Conservation (phyloP, 1,284 basidiomycete genomes). For the Clitocybe nebularis region DNA sequence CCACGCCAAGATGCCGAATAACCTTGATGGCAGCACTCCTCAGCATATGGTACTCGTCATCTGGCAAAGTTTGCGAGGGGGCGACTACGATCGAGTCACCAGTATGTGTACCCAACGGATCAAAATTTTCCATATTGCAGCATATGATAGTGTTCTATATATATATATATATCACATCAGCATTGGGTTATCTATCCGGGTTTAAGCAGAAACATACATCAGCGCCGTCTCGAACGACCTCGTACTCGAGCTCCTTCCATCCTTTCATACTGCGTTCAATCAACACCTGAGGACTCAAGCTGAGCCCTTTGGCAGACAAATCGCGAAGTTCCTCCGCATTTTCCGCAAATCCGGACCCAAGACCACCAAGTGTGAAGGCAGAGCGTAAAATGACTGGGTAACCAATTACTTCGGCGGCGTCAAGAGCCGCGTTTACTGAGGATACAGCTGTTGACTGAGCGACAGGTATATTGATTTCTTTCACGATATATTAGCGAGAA, state of each 20-base stretch:
- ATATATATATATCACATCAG: no score
- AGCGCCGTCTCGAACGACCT: slow-evolving; percentile 96
- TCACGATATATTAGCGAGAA: slow-evolving; percentile 8
- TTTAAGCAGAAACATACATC: slow-evolving; percentile 55
- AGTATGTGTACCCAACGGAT: slow-evolving; percentile 98
- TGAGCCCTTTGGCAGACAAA: slow-evolving; percentile 88
- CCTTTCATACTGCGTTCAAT: slow-evolving; percentile 99
- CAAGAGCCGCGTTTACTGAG: slow-evolving; percentile 89
- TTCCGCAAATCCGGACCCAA: slow-evolving; percentile 98
- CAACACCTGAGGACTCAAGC: slow-evolving; percentile 91
- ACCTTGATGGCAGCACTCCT: slow-evolving; percentile 97
- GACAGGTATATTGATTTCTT: slow-evolving; percentile 97
- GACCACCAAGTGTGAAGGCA: slow-evolving; percentile 96
- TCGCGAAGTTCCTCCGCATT: slow-evolving; percentile 94
- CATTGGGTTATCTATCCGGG: slow-evolving; percentile 2
- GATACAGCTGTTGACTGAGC: slow-evolving; percentile 98
- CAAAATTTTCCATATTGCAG: slow-evolving; percentile 99
- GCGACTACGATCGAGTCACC: slow-evolving; percentile 99
- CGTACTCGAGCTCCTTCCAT: slow-evolving; percentile 99
- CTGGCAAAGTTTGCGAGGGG: slow-evolving; percentile 95
- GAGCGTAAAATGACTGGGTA: slow-evolving; percentile 99
- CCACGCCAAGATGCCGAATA: slow-evolving; percentile 95
- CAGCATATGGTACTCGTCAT: slow-evolving; percentile 99
- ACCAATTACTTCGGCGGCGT: slow-evolving; percentile 88
- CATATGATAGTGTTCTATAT: slow-evolving; percentile 94